phyloP scores from a whole-genome alignment of 768 basidiomycete species.

The Gyrodon lividus region DNA sequence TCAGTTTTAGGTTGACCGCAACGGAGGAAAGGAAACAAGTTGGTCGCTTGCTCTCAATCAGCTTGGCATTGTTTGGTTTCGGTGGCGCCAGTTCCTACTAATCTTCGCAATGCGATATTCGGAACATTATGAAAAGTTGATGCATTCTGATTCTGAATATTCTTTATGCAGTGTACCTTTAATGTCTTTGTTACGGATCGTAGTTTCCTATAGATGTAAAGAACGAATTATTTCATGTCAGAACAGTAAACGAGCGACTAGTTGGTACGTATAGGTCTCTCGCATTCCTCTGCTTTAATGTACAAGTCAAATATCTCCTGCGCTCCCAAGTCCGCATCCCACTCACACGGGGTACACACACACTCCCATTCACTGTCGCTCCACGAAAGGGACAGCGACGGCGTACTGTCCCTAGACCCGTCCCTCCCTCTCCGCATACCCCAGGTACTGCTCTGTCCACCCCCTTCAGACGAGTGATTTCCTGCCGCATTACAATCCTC shows the following conservation, averaged over 20 bases:
- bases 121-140: too few species aligned
- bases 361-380: neutral
- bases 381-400: conserved; percentile 1
- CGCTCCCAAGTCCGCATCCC: conserved; percentile 8
- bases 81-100: conserved; percentile 27
- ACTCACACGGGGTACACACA: neutral
- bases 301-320: conserved; percentile 43
- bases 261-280: conserved; percentile 6
- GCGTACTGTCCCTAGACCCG: neutral
- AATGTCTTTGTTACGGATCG: too few species aligned
- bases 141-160: too few species aligned
- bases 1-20: conserved; percentile 52
- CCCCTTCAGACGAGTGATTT: neutral
- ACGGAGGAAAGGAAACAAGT: conserved; percentile 48
- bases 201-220: too few species aligned
- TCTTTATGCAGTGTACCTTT: too few species aligned
- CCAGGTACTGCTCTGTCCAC: neutral
- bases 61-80: conserved; percentile 35
- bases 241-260: conserved; percentile 2
- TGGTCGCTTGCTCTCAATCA: conserved; percentile 25
- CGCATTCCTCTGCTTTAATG: conserved; percentile 37
- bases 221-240: neutral
- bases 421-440: neutral
- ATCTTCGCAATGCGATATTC: conserved; percentile 9
- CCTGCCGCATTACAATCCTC: neutral